Evolutionary conservation across 257 asterid species (phyloP).

Genomic region (Solanum virginianum): DNA sequence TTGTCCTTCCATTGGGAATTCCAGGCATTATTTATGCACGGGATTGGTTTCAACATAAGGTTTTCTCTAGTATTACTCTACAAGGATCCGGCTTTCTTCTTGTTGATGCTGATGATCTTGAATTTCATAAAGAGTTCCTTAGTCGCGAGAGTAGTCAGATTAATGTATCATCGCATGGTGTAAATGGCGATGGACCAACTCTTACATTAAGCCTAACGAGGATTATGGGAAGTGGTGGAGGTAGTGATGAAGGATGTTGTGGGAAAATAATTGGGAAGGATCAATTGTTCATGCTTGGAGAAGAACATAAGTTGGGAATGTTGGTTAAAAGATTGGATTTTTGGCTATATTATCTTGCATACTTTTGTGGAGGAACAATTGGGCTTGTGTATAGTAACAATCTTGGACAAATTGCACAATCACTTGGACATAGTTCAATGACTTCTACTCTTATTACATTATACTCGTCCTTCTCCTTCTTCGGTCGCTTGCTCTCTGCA

Average conservation of each 20-base stretch:
- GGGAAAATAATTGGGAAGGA: conserved; percentile 28
- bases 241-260: conserved; percentile 24
- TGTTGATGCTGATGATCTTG: conserved; percentile 45
- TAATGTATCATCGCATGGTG: conserved; percentile 7
- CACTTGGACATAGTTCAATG: conserved; percentile 55
- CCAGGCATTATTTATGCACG: conserved; percentile 65
- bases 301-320: conserved; percentile 48
- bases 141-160: conserved; percentile 19
- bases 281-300: conserved; percentile 54
- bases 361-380: conserved; percentile 84
- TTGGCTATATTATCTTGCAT: conserved; percentile 64
- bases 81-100: conserved; percentile 53
- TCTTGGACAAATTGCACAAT: conserved; percentile 79
- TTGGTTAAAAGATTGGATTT: conserved; percentile 61
- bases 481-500: conserved; percentile 90
- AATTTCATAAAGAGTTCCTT: conserved; percentile 47
- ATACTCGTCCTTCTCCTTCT: conserved; percentile 83
- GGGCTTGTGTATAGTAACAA: conserved; percentile 89
- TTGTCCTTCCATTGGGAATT: conserved; percentile 53
- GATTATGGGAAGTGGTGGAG: conserved; percentile 2
- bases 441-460: conserved; percentile 54
- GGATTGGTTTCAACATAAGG: conserved; percentile 36
- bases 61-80: conserved; percentile 32
- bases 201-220: not conserved
- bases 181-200: not conserved